These are phyloP conservation scores for Actinomortierella ambigua DNA, from an alignment of 371 early-diverging fungal species.

Conservation along the genomic window DNA sequence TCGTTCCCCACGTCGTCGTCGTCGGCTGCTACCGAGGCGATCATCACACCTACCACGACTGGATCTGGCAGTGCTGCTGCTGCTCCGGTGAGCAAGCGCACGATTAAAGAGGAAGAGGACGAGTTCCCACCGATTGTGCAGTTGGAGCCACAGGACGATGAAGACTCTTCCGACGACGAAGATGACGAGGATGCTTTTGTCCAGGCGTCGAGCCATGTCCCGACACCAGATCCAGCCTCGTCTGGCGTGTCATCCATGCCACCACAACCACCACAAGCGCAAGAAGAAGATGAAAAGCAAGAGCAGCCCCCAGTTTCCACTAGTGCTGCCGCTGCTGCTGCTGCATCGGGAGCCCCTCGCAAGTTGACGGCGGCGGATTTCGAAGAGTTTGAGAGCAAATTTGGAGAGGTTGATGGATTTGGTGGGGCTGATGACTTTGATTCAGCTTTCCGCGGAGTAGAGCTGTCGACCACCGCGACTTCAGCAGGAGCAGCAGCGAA, in stretches of 20 bases:
- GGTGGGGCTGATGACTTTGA: slow-evolving; percentile 28
- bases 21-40: neutral
- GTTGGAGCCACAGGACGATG: slow-evolving; percentile 15
- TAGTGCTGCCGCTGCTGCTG: slow-evolving; percentile 1
- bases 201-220: slow-evolving; percentile 34
- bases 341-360: slow-evolving; percentile 13
- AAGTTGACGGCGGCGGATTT: slow-evolving; percentile 41
- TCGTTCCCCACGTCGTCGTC: slow-evolving; percentile 6
- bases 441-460: slow-evolving; percentile 39
- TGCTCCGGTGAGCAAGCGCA: slow-evolving; percentile 1
- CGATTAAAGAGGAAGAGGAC: slow-evolving; percentile 21
- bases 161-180: slow-evolving; percentile 37
- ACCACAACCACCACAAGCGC: no score
- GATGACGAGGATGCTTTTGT: slow-evolving; percentile 31
- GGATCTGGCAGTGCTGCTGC: no score
- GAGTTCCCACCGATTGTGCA: slow-evolving; percentile 48
- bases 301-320: neutral
- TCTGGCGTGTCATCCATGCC: no score
- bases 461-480: slow-evolving; percentile 29
- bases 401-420: slow-evolving; percentile 13
- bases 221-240: slow-evolving; percentile 51
- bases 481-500: slow-evolving; percentile 27
- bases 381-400: slow-evolving; percentile 34
- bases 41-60: no score
- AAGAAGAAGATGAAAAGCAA: no score